phyloP scores from a whole-genome alignment of 2,329 filamentous ascomycete genomes.

The Leptodontidium sp. region DNA sequence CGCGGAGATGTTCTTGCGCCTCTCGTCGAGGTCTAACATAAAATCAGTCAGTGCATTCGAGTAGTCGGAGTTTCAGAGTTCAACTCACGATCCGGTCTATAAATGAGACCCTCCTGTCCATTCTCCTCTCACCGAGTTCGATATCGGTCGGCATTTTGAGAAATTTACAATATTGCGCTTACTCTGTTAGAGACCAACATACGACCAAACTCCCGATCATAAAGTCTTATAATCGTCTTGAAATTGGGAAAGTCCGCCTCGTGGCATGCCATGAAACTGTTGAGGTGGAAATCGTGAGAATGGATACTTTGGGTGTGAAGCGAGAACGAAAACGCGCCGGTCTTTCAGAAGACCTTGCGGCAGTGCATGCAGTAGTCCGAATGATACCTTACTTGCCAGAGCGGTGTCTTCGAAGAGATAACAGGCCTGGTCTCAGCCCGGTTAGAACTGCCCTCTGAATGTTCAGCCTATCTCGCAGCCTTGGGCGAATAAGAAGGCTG shows the following conservation, averaged over 20 bases:
- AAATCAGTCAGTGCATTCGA: neutral
- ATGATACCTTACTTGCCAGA: neutral
- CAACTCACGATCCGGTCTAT: slow-evolving; percentile 4
- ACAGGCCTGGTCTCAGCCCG: slow-evolving; percentile 9
- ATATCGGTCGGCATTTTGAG: slow-evolving; percentile 8
- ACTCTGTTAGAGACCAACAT: neutral
- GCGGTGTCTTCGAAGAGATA: slow-evolving; percentile 7
- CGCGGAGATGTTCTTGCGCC: neutral
- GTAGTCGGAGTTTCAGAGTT: neutral
- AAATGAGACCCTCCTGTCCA: slow-evolving; percentile 3
- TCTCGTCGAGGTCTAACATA: neutral
- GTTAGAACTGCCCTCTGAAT: slow-evolving; percentile 1
- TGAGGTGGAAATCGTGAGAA: neutral
- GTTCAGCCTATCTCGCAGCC: slow-evolving; percentile 7
- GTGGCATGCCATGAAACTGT: slow-evolving; percentile 1
- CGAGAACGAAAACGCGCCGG: neutral
- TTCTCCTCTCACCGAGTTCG: slow-evolving; percentile 3
- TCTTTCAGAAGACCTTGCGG: neutral
- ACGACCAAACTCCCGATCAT: neutral
- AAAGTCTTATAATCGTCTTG: neutral
- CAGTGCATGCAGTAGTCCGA: slow-evolving; percentile 8
- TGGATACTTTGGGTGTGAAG: neutral
- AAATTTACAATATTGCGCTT: neutral
- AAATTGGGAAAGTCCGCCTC: neutral
- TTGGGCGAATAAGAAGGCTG: slow-evolving; percentile 11